These are phyloP conservation scores for Sclerotinia subarctica DNA, from an alignment of 2,329 filamentous ascomycete genomes.

Conservation along the genomic window DNA sequence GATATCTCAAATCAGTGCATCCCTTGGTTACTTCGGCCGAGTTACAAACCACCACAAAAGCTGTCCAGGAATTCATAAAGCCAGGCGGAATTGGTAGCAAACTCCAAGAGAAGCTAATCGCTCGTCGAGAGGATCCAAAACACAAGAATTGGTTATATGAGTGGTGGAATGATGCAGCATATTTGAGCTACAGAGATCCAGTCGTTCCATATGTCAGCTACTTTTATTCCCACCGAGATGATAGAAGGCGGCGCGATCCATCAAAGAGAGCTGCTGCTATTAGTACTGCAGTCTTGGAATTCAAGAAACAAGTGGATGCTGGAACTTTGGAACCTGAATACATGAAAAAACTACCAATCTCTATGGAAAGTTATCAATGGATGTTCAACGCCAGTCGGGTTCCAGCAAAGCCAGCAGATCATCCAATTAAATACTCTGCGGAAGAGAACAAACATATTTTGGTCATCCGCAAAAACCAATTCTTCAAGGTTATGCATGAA, in stretches of 20 bases:
- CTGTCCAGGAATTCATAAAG: constrained; percentile 82
- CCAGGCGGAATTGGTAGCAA: constrained; percentile 79
- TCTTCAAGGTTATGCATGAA: constrained; percentile 88
- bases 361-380: constrained; percentile 97
- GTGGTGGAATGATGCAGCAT: constrained; percentile 97
- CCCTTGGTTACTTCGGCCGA: constrained; percentile 68
- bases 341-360: constrained; percentile 96
- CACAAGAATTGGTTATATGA: constrained; percentile 93
- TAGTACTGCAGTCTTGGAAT: constrained; percentile 79
- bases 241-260: constrained; percentile 80
- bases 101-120: constrained; percentile 84
- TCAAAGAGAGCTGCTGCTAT: constrained; percentile 91
- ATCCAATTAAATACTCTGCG: constrained; percentile 74
- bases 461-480: constrained; percentile 91
- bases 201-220: constrained; percentile 98
- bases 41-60: constrained; percentile 71
- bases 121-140: constrained; percentile 73
- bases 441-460: constrained; percentile 82
- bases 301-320: constrained; percentile 86
- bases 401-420: constrained; percentile 76
- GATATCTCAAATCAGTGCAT: constrained; percentile 77
- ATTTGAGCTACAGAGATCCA: constrained; percentile 89
- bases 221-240: constrained; percentile 98
- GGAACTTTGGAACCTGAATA: constrained; percentile 91
- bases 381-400: constrained; percentile 97